Conservation (phyloP, 192 early-diverging fungal genomes). For the Linderina pennispora region DNA sequence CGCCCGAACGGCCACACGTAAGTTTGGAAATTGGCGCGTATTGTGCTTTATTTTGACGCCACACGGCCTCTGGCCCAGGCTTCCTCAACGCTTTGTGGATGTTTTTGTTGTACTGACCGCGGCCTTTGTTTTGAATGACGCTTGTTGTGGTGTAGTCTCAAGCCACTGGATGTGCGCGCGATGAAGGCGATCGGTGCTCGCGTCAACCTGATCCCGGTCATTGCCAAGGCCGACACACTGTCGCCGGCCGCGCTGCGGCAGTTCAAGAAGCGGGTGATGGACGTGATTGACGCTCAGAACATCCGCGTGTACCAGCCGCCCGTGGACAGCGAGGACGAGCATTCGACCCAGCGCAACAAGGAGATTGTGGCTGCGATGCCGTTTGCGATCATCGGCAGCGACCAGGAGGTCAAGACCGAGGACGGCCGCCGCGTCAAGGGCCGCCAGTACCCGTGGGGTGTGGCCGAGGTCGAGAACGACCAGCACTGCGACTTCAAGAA, state of each 20-base stretch:
- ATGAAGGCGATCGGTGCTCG: conserved; percentile 96
- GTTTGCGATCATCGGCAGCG: conserved; percentile 91
- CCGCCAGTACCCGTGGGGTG: conserved; percentile 97
- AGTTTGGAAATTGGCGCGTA: conserved; percentile 34
- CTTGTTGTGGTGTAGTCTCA: conserved; percentile 34
- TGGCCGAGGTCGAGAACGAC: conserved; percentile 99
- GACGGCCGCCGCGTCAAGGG: conserved; percentile 92
- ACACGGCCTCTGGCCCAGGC: no score
- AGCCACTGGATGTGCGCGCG: conserved; percentile 92
- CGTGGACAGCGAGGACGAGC: conserved; percentile 84
- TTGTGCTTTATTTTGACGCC: no score
- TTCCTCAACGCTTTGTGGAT: no score
- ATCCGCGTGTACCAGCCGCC: conserved; percentile 90
- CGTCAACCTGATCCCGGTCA: conserved; percentile 96
- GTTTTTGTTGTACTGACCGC: no score
- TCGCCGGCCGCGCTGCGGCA: conserved; percentile 82
- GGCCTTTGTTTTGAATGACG: neutral
- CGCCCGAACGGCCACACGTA: conserved; percentile 93
- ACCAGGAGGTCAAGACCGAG: conserved; percentile 71
- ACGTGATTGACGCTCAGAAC: conserved; percentile 85
- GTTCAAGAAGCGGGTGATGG: conserved; percentile 95
- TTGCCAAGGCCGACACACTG: conserved; percentile 98
- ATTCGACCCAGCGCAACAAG: conserved; percentile 68
- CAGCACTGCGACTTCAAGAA: conserved; percentile 97
- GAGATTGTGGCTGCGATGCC: conserved; percentile 89